These are phyloP conservation scores for Ilyonectria robusta DNA, from an alignment of 2,329 filamentous ascomycete genomes.

Conservation along the genomic window DNA sequence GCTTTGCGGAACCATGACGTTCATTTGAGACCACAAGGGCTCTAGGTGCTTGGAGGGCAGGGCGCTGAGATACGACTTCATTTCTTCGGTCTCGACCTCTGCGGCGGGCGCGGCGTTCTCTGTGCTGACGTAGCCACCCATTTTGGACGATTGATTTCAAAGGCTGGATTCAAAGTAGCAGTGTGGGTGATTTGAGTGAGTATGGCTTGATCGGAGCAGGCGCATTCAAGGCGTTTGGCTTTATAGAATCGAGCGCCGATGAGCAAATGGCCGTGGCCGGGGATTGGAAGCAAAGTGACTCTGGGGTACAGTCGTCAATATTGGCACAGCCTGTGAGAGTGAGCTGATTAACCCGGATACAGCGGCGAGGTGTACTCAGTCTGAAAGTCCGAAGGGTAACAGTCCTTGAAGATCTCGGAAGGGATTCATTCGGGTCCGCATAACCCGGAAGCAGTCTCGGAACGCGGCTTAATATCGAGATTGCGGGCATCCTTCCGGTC, in stretches of 20 bases:
- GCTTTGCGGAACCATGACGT: conserved; percentile 59
- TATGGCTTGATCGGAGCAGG: neutral
- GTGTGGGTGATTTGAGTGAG: neutral
- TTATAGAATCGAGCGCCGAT: neutral
- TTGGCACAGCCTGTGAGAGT: neutral
- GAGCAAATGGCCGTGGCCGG: neutral
- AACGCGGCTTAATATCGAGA: neutral
- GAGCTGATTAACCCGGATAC: neutral
- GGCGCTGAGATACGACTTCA: conserved; percentile 48
- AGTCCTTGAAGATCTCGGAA: neutral
- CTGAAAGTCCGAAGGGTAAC: neutral
- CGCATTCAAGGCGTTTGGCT: neutral
- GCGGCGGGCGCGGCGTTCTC: conserved; percentile 5
- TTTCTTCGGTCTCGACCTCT: conserved; percentile 41
- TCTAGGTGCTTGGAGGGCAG: conserved; percentile 51
- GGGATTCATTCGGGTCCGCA: neutral
- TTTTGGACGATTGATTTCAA: conserved; percentile 9
- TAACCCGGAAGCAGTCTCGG: conserved; percentile 4
- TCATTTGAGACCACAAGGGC: conserved; percentile 66
- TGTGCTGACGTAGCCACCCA: conserved; percentile 33
- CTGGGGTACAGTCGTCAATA: neutral
- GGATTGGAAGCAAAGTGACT: neutral
- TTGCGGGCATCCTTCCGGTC: conserved; percentile 37
- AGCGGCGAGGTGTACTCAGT: neutral
- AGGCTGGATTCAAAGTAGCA: neutral